Percentiles rank a stretch among this genome's conserved stretches.
These are phyloP conservation scores for Vigna mungo DNA, from an alignment of 306 rosid species.

Conservation along the genomic window DNA sequence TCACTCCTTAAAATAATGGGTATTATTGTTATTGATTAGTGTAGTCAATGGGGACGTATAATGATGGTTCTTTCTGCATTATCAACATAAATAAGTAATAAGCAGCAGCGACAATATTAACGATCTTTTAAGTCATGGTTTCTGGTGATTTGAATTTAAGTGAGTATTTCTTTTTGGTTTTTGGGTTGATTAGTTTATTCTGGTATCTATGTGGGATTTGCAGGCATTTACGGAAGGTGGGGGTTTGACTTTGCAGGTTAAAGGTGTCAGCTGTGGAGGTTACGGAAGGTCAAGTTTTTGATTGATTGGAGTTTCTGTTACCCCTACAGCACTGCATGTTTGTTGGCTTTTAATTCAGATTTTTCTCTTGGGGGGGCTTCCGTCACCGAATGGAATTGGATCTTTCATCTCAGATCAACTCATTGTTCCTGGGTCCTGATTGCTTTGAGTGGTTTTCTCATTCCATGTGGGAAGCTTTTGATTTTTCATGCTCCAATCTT, in stretches of 20 bases:
- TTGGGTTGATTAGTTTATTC: conserved; percentile 49
- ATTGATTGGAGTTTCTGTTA: conserved; percentile 42
- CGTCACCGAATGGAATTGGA: conserved; percentile 59
- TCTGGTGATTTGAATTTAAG: conserved; percentile 33
- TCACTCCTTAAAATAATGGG: conserved; percentile 46
- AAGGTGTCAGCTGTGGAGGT: conserved; percentile 39
- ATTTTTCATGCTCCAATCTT: not conserved
- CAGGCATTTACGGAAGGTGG: conserved; percentile 78
- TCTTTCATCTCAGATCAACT: conserved; percentile 46
- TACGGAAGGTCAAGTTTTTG: conserved; percentile 55
- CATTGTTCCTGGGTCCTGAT: conserved; percentile 43
- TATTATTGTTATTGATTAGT: conserved; percentile 29
- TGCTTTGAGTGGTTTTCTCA: conserved; percentile 53
- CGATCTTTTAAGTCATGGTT: not conserved
- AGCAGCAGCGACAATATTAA: not conserved
- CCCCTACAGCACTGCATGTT: conserved; percentile 43
- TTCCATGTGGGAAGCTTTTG: conserved; percentile 42
- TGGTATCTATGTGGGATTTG: conserved; percentile 61
- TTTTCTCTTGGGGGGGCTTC: conserved; percentile 47
- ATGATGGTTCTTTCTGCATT: conserved; percentile 57
- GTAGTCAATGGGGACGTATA: conserved; percentile 50
- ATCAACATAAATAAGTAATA: conserved; percentile 31
- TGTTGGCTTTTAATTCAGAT: conserved; percentile 51
- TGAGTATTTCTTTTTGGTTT: conserved; percentile 4
- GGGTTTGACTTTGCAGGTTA: conserved; percentile 72